A percentile compares a stretch with the other conserved stretches of the same genome.
Conservation (phyloP, 1,139 yeast species). For the Kodamaea plutei region DNA sequence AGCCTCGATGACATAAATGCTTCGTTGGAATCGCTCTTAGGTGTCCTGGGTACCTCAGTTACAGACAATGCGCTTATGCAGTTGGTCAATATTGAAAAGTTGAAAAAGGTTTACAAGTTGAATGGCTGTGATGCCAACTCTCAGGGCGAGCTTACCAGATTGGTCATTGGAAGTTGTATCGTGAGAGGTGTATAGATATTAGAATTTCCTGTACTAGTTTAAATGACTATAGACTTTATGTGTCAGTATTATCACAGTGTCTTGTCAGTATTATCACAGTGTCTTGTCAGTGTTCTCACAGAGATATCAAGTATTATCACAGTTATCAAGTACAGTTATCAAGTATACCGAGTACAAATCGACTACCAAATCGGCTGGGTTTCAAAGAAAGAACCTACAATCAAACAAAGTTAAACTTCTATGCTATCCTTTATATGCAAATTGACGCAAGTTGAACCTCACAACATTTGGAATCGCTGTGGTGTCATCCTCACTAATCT, state of each 20-base stretch:
- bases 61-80: slow-evolving; percentile 23
- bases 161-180: slow-evolving; percentile 38
- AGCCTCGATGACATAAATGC: slow-evolving; percentile 6
- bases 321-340: too few relatives aligned
- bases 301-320: too few relatives aligned
- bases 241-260: too few relatives aligned
- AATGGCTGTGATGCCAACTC: slow-evolving; percentile 23
- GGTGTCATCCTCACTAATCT: slow-evolving; percentile 8
- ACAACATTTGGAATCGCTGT: too few relatives aligned
- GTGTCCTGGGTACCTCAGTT: slow-evolving; percentile 15
- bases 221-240: background rate
- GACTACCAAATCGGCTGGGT: too few relatives aligned
- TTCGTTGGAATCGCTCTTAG: slow-evolving; percentile 13
- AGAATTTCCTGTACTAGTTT: too few relatives aligned
- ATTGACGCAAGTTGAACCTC: slow-evolving; percentile 12
- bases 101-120: slow-evolving; percentile 38
- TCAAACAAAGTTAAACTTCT: too few relatives aligned
- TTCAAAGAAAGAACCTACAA: too few relatives aligned
- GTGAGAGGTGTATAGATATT: slow-evolving; percentile 33
- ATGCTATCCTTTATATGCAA: too few relatives aligned
- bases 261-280: too few relatives aligned
- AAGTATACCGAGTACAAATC: too few relatives aligned
- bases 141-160: slow-evolving; percentile 29
- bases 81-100: slow-evolving; percentile 25
- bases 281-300: too few relatives aligned